Percentiles rank a stretch among this genome's conserved stretches.
These are phyloP conservation scores for Alisma plantagoaquatica DNA, from an alignment of 106 monocot species.

Conservation along the genomic window DNA sequence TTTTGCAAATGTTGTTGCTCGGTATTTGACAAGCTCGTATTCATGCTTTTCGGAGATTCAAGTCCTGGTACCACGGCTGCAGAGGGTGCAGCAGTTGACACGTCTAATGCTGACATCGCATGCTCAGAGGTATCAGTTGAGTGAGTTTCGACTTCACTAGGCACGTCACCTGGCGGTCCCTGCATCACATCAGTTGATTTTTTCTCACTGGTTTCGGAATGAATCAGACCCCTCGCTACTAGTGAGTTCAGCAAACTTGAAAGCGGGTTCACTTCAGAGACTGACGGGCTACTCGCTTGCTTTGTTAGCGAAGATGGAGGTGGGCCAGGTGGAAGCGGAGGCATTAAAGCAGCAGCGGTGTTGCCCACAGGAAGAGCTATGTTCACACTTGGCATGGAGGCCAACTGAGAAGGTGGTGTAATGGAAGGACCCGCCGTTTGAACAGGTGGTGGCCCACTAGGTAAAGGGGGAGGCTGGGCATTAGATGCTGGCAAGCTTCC, in stretches of 20 bases:
- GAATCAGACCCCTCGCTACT: too few relatives aligned
- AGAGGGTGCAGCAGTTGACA: too few relatives aligned
- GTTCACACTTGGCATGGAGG: conserved; percentile 5
- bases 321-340: conserved; percentile 72
- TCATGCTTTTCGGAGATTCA: too few relatives aligned
- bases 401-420: conserved; percentile 8
- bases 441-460: conserved; percentile 54
- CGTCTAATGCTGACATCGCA: too few relatives aligned
- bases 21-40: too few relatives aligned
- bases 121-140: too few relatives aligned
- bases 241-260: conserved; percentile 71
- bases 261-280: conserved; percentile 33
- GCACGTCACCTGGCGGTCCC: too few relatives aligned
- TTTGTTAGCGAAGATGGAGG: conserved; percentile 35
- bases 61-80: too few relatives aligned
- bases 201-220: too few relatives aligned
- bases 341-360: conserved; percentile 12
- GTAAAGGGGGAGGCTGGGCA: conserved; percentile 58
- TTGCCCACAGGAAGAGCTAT: neutral
- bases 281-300: conserved; percentile 3
- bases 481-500: conserved; percentile 17
- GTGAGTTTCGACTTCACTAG: too few relatives aligned
- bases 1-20: too few relatives aligned
- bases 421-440: conserved; percentile 20
- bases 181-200: too few relatives aligned